Conservation (phyloP, 1,284 basidiomycete species). For the Apiotrichum brassicae region DNA sequence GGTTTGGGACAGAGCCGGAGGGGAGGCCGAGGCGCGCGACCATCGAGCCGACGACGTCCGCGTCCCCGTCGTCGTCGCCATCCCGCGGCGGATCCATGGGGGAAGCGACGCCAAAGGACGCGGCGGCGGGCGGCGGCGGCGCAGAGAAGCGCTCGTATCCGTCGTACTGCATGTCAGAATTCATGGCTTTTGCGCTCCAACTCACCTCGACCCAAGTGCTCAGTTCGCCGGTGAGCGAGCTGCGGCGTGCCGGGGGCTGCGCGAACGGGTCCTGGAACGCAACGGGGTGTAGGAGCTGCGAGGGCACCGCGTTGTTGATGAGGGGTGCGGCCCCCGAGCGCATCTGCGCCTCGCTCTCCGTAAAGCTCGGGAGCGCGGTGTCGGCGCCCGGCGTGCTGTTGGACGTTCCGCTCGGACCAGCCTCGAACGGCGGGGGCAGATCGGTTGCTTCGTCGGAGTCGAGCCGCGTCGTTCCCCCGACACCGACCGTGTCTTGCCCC, state of each 20-base stretch:
- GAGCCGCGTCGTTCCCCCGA: constrained; percentile 28
- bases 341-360: constrained; percentile 37
- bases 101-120: constrained; percentile 36
- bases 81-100: constrained; percentile 45
- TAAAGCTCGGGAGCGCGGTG: constrained; percentile 31
- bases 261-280: constrained; percentile 7
- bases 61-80: constrained; percentile 14
- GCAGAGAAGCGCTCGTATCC: constrained; percentile 48
- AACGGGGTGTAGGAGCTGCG: constrained; percentile 25
- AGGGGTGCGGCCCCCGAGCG: constrained; percentile 27
- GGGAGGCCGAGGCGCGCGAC: constrained; percentile 32
- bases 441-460: background rate
- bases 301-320: constrained; percentile 11
- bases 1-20: constrained; percentile 4
- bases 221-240: constrained; percentile 30
- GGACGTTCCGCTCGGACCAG: constrained; percentile 8
- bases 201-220: constrained; percentile 43
- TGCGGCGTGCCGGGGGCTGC: background rate
- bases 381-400: background rate
- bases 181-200: background rate
- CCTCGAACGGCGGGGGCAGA: constrained; percentile 38
- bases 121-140: constrained; percentile 40
- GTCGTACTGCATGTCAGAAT: constrained; percentile 35
- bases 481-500: constrained; percentile 42
- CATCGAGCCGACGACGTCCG: constrained; percentile 30